Conservation (phyloP, 2,329 filamentous ascomycete genomes). For the Fusarium temperatum region DNA sequence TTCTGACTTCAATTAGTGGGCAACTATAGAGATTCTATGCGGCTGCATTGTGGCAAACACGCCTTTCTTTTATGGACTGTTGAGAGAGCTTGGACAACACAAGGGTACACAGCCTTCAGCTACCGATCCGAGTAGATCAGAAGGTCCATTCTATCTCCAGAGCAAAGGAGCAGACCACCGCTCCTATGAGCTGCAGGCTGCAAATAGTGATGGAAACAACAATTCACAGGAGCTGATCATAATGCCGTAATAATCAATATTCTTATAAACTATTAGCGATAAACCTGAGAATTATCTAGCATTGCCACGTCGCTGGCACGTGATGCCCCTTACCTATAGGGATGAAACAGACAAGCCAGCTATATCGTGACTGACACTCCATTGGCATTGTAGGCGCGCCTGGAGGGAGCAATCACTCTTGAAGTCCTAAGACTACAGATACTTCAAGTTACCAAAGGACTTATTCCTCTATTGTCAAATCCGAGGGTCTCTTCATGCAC, state of each 20-base stretch:
- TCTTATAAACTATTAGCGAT: too few species aligned
- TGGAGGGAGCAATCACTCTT: too few species aligned
- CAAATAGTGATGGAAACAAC: background rate
- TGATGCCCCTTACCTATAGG: too few species aligned
- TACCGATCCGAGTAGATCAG: background rate
- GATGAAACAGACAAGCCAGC: background rate
- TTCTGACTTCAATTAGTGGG: slow-evolving; percentile 30
- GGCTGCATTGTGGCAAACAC: background rate
- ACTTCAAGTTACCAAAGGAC: background rate
- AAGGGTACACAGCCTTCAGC: background rate
- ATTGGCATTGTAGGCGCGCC: background rate
- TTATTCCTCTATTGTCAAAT: background rate
- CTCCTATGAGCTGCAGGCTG: background rate
- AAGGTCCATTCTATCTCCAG: background rate
- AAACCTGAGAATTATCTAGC: fast-evolving
- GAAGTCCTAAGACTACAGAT: background rate
- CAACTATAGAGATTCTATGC: slow-evolving; percentile 39
- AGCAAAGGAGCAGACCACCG: background rate
- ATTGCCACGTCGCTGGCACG: too few species aligned
- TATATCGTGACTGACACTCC: fast-evolving
- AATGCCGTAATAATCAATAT: background rate
- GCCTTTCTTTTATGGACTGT: background rate
- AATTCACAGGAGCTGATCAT: background rate
- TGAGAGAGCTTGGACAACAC: background rate
- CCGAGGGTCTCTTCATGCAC: background rate